These are phyloP conservation scores for Tuber brumale DNA, from an alignment of 495 filamentous ascomycete species.

Conservation along the genomic window DNA sequence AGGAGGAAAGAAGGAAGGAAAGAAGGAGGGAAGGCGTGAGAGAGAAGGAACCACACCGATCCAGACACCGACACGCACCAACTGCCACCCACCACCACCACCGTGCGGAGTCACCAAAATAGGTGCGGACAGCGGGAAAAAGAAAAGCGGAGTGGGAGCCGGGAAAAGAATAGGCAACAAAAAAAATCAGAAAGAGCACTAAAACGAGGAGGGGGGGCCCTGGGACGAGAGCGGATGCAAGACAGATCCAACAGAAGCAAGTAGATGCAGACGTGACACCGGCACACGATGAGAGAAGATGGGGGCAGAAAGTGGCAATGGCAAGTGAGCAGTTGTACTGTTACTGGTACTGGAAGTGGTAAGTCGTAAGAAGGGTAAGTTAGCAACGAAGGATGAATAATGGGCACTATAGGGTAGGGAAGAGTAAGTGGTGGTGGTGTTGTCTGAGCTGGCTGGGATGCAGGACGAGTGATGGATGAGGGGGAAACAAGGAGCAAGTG, in stretches of 20 bases:
- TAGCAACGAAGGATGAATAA: neutral
- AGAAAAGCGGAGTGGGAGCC: conserved; percentile 5
- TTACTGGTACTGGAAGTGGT: neutral
- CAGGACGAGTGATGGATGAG: conserved; percentile 2
- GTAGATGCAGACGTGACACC: conserved; percentile 3
- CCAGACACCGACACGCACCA: conserved; percentile 2
- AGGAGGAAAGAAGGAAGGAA: conserved; percentile 3
- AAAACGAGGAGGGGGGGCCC: neutral
- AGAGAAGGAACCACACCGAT: conserved; percentile 1
- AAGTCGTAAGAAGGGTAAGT: neutral
- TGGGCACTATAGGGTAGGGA: neutral
- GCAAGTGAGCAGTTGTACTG: neutral
- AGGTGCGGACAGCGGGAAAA: conserved; percentile 4
- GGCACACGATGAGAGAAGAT: conserved; percentile 3
- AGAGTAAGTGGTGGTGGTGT: neutral
- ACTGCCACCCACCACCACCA: neutral
- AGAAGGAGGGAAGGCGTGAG: conserved; percentile 2
- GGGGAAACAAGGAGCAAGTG: neutral
- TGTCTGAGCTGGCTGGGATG: conserved; percentile 4
- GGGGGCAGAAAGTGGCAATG: neutral
- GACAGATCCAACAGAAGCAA: conserved; percentile 2
- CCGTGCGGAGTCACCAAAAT: neutral
- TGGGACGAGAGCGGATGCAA: conserved; percentile 4
- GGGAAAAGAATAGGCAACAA: neutral
- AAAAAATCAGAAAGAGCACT: neutral